Conservation (phyloP, 768 basidiomycete species). For the Lentinula lateritia region DNA sequence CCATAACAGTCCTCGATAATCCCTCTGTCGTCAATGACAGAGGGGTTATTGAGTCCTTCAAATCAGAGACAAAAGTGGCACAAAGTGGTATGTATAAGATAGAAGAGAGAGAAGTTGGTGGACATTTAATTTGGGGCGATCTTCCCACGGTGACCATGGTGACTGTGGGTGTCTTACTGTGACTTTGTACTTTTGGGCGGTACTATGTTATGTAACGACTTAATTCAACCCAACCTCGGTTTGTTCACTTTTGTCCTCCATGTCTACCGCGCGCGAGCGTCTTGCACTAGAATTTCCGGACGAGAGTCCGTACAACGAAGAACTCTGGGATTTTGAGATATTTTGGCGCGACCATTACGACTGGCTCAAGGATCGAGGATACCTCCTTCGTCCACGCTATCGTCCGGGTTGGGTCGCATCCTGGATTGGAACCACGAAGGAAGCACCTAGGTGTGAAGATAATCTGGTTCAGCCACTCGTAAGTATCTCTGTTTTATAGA, state of each 20-base stretch:
- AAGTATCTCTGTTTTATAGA: not conserved
- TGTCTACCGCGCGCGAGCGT: not conserved
- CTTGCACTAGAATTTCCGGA: not conserved
- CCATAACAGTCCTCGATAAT: not conserved
- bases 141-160: no score
- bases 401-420: constrained; percentile 9
- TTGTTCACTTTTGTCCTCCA: not conserved
- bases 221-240: no score
- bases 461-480: not conserved
- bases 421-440: no score
- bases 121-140: no score
- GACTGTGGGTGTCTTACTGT: no score
- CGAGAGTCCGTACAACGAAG: not conserved
- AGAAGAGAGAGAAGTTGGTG: no score
- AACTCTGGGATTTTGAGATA: not conserved
- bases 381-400: constrained; percentile 26
- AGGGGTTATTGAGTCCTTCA: not conserved
- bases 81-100: no score
- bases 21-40: not conserved
- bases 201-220: no score
- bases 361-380: constrained; percentile 26
- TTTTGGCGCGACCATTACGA: constrained; percentile 15
- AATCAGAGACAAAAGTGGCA: not conserved
- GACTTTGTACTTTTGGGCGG: no score
- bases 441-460: constrained; percentile 9